Conservation (phyloP, 2,329 filamentous ascomycete species). For the Fusarium albidum region DNA sequence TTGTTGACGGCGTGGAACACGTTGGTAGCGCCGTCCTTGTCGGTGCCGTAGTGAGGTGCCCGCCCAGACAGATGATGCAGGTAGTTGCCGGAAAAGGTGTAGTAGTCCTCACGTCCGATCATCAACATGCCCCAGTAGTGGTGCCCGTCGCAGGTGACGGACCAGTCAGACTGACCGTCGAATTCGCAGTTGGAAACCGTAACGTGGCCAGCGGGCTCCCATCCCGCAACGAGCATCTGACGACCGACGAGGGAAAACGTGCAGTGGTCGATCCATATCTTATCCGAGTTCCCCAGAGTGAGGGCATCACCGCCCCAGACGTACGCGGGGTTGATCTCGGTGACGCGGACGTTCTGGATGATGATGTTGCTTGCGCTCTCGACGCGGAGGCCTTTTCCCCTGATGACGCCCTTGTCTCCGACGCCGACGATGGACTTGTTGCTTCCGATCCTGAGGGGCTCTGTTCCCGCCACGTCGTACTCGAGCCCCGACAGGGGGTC, state of each 20-base stretch:
- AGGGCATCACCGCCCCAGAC: constrained; percentile 34
- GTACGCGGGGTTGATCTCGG: constrained; percentile 27
- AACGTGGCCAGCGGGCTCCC: constrained; percentile 59
- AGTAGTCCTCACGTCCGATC: constrained; percentile 60
- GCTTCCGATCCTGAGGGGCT: constrained; percentile 41
- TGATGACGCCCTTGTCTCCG: constrained; percentile 49
- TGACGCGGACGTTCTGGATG: constrained; percentile 39
- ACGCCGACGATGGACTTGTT: constrained; percentile 52
- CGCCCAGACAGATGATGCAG: constrained; percentile 66
- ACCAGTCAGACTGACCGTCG: constrained; percentile 62
- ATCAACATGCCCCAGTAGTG: constrained; percentile 70
- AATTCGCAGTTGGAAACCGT: constrained; percentile 69
- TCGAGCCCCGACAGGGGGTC: constrained; percentile 10
- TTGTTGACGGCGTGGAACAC: constrained; percentile 69
- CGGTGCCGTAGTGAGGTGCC: constrained; percentile 45
- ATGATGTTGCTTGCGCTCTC: constrained; percentile 44
- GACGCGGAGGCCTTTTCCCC: constrained; percentile 51
- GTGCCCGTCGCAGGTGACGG: constrained; percentile 64
- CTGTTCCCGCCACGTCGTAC: constrained; percentile 15
- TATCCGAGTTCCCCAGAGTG: constrained; percentile 19
- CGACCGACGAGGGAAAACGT: constrained; percentile 48
- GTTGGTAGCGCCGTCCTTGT: constrained; percentile 60
- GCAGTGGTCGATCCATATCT: constrained; percentile 33
- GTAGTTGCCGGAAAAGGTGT: constrained; percentile 69
- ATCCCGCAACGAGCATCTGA: constrained; percentile 68